phyloP scores from a whole-genome alignment of 2,329 filamentous ascomycete species.

The Penicillium sp. region DNA sequence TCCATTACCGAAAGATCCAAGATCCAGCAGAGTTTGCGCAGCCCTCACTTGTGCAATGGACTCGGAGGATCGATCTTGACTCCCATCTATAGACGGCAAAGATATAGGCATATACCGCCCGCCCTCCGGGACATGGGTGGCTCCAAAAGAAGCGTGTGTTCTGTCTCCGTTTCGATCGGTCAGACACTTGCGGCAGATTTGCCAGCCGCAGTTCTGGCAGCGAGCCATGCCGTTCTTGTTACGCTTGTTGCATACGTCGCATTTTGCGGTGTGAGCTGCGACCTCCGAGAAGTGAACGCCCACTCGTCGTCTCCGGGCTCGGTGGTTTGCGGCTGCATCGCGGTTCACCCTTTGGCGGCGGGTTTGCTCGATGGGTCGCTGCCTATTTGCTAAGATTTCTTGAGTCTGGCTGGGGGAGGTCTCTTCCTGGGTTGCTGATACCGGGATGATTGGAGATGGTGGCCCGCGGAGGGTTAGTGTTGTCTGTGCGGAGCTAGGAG shows the following conservation, averaged over 20 bases:
- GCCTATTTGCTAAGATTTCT: neutral
- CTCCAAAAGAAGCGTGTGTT: constrained; percentile 6
- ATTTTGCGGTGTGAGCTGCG: constrained; percentile 16
- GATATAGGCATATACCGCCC: neutral
- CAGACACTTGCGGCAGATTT: constrained; percentile 12
- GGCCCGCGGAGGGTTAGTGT: neutral
- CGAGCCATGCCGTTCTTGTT: constrained; percentile 16
- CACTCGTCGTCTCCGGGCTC: neutral
- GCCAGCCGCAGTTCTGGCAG: constrained; percentile 15
- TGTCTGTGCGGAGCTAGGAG: neutral
- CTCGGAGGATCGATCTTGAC: neutral
- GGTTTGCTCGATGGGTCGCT: neutral
- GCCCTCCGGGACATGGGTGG: constrained; percentile 2
- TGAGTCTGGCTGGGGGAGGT: neutral
- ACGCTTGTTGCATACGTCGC: constrained; percentile 13
- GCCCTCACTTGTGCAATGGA: neutral
- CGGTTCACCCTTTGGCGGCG: neutral
- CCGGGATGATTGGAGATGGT: neutral
- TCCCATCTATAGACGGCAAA: neutral
- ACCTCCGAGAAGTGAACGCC: constrained; percentile 14
- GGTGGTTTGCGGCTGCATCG: neutral
- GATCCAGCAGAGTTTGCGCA: neutral
- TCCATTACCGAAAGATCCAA: neutral
- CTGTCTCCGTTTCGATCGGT: constrained; percentile 6
- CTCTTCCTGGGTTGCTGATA: neutral